These are phyloP conservation scores for Thuidium tamariscinum DNA, from an alignment of 225 moss, liverwort and hornwort species.

Conservation along the genomic window DNA sequence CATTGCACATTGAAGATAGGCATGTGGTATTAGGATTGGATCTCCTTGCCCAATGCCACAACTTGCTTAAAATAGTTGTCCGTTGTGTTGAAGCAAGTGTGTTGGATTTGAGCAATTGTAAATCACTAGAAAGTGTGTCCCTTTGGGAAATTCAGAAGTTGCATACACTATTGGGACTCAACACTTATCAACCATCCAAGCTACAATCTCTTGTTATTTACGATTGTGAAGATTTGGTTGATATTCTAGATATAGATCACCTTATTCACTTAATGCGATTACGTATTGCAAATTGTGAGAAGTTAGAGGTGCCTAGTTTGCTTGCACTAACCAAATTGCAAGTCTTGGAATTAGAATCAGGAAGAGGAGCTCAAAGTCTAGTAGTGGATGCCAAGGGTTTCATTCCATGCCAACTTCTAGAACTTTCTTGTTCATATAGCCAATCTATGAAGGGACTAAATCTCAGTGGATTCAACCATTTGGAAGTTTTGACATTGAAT, in stretches of 20 bases:
- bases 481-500: neutral
- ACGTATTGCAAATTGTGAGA: neutral
- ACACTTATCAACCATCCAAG: neutral
- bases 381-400: neutral
- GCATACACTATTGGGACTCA: neutral
- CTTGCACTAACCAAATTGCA: neutral
- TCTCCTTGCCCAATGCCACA: neutral
- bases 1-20: neutral
- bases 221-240: neutral
- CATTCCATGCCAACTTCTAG: neutral
- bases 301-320: neutral
- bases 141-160: neutral
- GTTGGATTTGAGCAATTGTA: neutral
- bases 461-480: neutral
- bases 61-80: neutral
- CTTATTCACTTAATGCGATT: neutral
- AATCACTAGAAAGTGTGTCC: neutral
- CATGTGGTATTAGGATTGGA: neutral
- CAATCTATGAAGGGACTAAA: neutral
- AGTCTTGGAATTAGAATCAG: neutral
- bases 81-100: neutral
- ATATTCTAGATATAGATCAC: neutral
- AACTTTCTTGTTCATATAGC: neutral
- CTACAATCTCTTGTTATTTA: neutral
- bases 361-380: neutral